Conservation (phyloP, 116 monocot genomes). For the Zostera marina region DNA sequence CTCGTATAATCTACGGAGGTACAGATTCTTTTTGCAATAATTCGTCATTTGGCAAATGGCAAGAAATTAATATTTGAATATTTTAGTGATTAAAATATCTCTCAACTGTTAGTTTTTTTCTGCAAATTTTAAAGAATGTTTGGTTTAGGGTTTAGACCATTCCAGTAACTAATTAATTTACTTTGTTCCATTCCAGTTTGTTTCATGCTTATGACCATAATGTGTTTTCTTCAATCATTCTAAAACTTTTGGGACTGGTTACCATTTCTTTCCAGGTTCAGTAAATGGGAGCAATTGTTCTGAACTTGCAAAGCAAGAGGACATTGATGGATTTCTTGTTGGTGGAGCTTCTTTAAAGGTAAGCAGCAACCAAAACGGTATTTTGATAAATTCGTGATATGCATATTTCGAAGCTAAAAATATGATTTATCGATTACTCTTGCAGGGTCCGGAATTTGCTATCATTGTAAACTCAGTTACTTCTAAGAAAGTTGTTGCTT, state of each 20-base stretch:
- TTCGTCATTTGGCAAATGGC: not conserved
- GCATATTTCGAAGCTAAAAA: too few relatives aligned
- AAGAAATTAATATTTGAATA: too few relatives aligned
- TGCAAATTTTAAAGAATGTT: too few relatives aligned
- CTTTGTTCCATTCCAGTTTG: not conserved
- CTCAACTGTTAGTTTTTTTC: too few relatives aligned
- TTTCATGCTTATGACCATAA: not conserved
- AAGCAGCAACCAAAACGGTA: conserved; percentile 4
- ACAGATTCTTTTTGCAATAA: conserved; percentile 8
- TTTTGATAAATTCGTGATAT: not conserved
- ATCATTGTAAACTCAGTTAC: conserved; percentile 25
- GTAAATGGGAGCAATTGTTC: conserved; percentile 84
- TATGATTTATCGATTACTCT: too few relatives aligned
- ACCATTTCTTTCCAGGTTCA: conserved; percentile 42
- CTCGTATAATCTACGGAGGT: conserved; percentile 99
- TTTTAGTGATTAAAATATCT: too few relatives aligned
- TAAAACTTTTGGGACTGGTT: not conserved
- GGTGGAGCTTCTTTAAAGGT: conserved; percentile 99
- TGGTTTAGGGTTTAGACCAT: too few relatives aligned
- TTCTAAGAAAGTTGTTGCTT: conserved; percentile 46
- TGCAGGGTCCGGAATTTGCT: conserved; percentile 47
- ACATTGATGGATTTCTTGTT: conserved; percentile 97
- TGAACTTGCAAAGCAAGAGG: conserved; percentile 89
- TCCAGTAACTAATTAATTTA: not conserved
- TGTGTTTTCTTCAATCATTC: not conserved